A percentile compares a stretch with the other conserved stretches of the same genome.
phyloP scores from a whole-genome alignment of 768 basidiomycete species.

The Russula lepida region DNA sequence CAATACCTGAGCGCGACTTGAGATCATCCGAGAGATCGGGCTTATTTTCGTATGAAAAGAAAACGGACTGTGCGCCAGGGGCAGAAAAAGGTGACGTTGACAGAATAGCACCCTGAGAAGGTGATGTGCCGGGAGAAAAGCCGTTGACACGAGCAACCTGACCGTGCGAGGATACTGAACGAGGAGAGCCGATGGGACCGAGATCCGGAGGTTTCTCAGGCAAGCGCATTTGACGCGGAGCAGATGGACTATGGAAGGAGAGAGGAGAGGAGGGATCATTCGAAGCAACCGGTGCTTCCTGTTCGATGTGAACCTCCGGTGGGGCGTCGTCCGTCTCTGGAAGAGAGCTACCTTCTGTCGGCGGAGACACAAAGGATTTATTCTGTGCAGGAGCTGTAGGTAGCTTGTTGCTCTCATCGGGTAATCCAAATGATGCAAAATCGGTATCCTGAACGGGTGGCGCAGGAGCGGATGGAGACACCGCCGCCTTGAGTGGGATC shows the following conservation, averaged over 20 bases:
- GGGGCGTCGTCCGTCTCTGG: slow-evolving; percentile 3
- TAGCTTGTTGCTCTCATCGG: slow-evolving; percentile 50
- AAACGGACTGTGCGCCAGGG: slow-evolving; percentile 54
- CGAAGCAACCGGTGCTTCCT: slow-evolving; percentile 1
- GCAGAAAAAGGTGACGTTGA: slow-evolving; percentile 71
- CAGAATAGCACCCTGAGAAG: slow-evolving; percentile 35
- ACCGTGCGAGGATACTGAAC: slow-evolving; percentile 31
- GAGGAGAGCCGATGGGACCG: slow-evolving; percentile 77
- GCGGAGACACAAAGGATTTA: slow-evolving; percentile 17
- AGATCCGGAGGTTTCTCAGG: slow-evolving; percentile 44
- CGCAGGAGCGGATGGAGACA: slow-evolving; percentile 71
- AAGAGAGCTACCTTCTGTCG: slow-evolving; percentile 12
- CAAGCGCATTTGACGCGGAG: slow-evolving; percentile 41
- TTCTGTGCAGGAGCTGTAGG: slow-evolving; percentile 37
- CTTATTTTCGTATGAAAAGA: slow-evolving; percentile 32
- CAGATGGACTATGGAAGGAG: slow-evolving; percentile 42
- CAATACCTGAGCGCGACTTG: slow-evolving; percentile 41
- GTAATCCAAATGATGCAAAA: slow-evolving; percentile 56
- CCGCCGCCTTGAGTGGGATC: slow-evolving; percentile 61
- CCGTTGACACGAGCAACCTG: slow-evolving; percentile 35
- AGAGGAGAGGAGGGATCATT: slow-evolving; percentile 37
- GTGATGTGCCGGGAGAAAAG: slow-evolving; percentile 55
- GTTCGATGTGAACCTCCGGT: slow-evolving; percentile 1
- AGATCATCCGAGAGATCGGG: slow-evolving; percentile 28
- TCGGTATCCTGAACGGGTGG: slow-evolving; percentile 70